Base-by-base conservation (phyloP, 495 filamentous ascomycete genomes). In the Annulohypoxylon nitens region DNA sequence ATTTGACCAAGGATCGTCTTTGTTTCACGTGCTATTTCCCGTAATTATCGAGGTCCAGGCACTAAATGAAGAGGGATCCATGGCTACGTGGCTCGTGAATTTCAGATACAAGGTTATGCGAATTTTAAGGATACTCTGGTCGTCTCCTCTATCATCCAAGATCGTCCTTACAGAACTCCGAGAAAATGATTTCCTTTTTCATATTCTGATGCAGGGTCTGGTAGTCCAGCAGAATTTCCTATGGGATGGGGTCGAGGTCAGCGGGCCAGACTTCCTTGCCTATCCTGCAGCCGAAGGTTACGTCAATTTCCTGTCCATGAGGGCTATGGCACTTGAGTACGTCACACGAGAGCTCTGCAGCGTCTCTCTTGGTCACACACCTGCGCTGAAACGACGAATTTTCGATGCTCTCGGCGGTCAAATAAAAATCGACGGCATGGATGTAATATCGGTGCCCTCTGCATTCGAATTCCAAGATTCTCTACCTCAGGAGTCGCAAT, bases 391-490 rank as follows among this genome's bases (percentile, higher is more conserved):
- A 75, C 85, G 91, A 50, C 86, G 89, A n/a, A 90, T 96, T 3
- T 88, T 97, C 43, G 90, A 93, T 16, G 90, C 92, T 0, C 82
- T 98, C 37, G 86, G 93, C 20, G 97, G 97, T 25, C 89, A 86
- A 65, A 92, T 94, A 5, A 84, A 84, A 4, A 64, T 88, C 26
- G 88, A 91, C 0, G 87, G 87, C 36, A 88, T 89, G 8, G 87
- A 91, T 45, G 83, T 87, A n/a, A 74, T 90, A 30, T 76, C 81
- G 12, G 91, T 92, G 53, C 86, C 90, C 3, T 92, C 90, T 5
- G 86, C 98, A 12, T 97, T 98, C 79, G 97, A 98, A 71, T 87
- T 98, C 20, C 94, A 97, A 64, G 97, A 98, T 81, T 97, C 98
- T 64, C 85, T 94, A 34, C 90, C 94, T 63, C 79, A 93, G 7